These are phyloP conservation scores for Mycena venus DNA, from an alignment of 768 basidiomycete genomes.

Conservation along the genomic window DNA sequence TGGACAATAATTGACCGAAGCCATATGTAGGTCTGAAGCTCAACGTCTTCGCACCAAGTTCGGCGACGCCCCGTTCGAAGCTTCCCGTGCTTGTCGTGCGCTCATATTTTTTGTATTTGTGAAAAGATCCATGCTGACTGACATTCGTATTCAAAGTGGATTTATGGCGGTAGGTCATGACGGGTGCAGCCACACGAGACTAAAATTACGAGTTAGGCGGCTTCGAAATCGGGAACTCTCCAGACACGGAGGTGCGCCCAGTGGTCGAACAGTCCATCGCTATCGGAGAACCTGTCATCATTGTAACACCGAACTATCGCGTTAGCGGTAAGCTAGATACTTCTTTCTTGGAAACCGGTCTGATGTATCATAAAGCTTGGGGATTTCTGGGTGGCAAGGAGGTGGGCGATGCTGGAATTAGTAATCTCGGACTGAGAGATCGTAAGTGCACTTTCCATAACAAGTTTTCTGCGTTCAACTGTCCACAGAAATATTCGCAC, in stretches of 20 bases:
- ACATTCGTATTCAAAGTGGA: slow-evolving; percentile 42
- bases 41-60: slow-evolving; percentile 12
- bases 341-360: background rate
- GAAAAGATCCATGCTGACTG: too few relatives aligned
- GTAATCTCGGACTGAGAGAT: slow-evolving; percentile 66
- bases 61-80: background rate
- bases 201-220: slow-evolving; percentile 39
- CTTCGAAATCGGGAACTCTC: slow-evolving; percentile 47
- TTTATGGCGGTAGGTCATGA: slow-evolving; percentile 42
- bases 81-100: slow-evolving; percentile 26
- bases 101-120: background rate
- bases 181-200: background rate
- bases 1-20: background rate
- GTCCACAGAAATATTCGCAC: slow-evolving; percentile 56
- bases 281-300: slow-evolving; percentile 49
- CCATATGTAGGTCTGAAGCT: slow-evolving; percentile 13
- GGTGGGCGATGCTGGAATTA: slow-evolving; percentile 53
- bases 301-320: slow-evolving; percentile 57
- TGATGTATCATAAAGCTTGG: slow-evolving; percentile 39
- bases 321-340: slow-evolving; percentile 44
- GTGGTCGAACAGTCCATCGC: slow-evolving; percentile 49
- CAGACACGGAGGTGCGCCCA: slow-evolving; percentile 35
- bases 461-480: background rate
- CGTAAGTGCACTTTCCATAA: slow-evolving; percentile 46
- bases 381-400: slow-evolving; percentile 59